These are phyloP conservation scores for Teunomyces tritomae DNA, from an alignment of 805 yeast genomes.

Conservation along the genomic window DNA sequence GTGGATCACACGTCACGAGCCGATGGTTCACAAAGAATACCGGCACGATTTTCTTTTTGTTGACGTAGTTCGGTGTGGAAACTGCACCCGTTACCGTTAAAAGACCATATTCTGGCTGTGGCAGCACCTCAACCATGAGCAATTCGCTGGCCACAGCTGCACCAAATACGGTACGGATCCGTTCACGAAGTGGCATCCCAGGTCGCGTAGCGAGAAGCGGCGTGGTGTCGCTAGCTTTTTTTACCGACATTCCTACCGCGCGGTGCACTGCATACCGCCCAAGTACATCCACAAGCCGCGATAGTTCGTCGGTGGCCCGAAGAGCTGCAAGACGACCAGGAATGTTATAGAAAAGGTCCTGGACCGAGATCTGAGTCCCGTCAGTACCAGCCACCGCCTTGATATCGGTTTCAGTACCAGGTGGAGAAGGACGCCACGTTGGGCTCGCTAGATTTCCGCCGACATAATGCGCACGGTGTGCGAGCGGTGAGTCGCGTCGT, in stretches of 20 bases:
- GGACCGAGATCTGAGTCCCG: constrained; percentile 84
- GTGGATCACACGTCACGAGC: constrained; percentile 77
- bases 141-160: constrained; percentile 63
- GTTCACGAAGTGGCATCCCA: constrained; percentile 51
- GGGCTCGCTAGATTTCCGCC: constrained; percentile 60
- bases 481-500: constrained; percentile 56
- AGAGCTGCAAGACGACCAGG: constrained; percentile 75
- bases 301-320: constrained; percentile 69
- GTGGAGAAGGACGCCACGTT: constrained; percentile 28
- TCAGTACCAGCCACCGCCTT: constrained; percentile 79
- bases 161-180: constrained; percentile 76
- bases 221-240: constrained; percentile 73
- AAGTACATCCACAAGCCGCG: constrained; percentile 75
- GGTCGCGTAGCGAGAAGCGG: constrained; percentile 62
- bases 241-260: constrained; percentile 72
- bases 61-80: constrained; percentile 67
- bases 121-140: constrained; percentile 42
- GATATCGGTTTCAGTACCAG: constrained; percentile 42
- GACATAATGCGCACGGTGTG: constrained; percentile 65
- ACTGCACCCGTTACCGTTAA: constrained; percentile 54
- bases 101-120: constrained; percentile 43
- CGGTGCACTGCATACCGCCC: constrained; percentile 82
- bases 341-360: constrained; percentile 85
- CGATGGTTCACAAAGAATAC: constrained; percentile 84
- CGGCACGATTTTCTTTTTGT: constrained; percentile 64